phyloP scores from a whole-genome alignment of 306 rosid species.

The Fagus crenata region DNA sequence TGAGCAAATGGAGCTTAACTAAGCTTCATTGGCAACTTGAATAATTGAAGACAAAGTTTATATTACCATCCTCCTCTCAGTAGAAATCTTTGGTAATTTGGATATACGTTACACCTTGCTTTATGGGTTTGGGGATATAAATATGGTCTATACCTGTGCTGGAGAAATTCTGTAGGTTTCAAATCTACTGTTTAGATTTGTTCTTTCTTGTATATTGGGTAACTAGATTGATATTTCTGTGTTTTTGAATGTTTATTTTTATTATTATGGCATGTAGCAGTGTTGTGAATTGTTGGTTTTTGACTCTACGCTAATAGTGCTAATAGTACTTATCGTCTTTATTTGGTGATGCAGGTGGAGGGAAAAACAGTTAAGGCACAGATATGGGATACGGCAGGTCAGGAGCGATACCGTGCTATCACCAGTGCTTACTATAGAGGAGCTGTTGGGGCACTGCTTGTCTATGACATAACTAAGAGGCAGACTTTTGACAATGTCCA shows the following conservation, averaged over 20 bases:
- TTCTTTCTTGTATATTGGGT: neutral
- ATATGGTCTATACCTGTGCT: neutral
- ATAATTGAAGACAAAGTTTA: neutral
- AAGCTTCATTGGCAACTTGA: neutral
- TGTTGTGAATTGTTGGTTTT: conserved; percentile 6
- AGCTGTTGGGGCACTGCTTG: conserved; percentile 95
- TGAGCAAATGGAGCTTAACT: neutral
- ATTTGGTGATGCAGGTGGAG: conserved; percentile 55
- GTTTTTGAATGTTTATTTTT: conserved; percentile 9
- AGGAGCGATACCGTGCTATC: conserved; percentile 97
- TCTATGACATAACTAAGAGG: conserved; percentile 91
- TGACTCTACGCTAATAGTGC: too few relatives aligned
- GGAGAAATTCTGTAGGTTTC: neutral
- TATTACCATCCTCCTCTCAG: neutral
- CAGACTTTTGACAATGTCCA: conserved; percentile 92
- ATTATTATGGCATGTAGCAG: neutral
- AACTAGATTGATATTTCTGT: neutral
- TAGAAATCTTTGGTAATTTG: neutral
- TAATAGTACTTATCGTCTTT: too few relatives aligned
- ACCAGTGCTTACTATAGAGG: conserved; percentile 99
- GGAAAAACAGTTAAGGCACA: conserved; percentile 98
- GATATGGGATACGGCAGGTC: conserved; percentile 99
- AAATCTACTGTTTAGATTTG: neutral
- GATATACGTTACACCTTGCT: neutral
- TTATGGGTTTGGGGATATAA: neutral